These are phyloP conservation scores for Phytophthora agathidicida DNA, from an alignment of 352 stramenopile species.

Conservation along the genomic window DNA sequence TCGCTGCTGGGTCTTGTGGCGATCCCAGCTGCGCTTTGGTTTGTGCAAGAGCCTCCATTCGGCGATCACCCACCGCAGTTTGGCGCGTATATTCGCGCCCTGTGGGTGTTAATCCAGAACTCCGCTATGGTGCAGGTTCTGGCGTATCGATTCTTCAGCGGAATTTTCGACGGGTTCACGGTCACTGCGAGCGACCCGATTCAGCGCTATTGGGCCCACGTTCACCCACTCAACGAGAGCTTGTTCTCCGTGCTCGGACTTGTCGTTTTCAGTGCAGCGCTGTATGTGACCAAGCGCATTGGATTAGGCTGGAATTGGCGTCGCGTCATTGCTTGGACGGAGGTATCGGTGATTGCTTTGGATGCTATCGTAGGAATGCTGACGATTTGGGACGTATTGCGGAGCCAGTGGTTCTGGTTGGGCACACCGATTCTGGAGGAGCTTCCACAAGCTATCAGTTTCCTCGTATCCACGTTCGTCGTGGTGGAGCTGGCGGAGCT, in stretches of 20 bases:
- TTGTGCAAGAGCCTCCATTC: conserved; percentile 41
- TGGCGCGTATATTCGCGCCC: conserved; percentile 30
- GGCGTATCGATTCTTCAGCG: conserved; percentile 57
- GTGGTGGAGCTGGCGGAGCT: conserved; percentile 63
- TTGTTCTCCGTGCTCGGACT: conserved; percentile 36
- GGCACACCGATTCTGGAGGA: conserved; percentile 53
- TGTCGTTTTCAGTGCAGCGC: conserved; percentile 40
- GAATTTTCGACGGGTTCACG: conserved; percentile 46
- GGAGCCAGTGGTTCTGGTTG: conserved; percentile 72
- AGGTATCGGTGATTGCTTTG: conserved; percentile 41
- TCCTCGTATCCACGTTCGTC: conserved; percentile 62
- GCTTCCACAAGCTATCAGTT: conserved; percentile 52
- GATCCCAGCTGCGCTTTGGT: conserved; percentile 40
- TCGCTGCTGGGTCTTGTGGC: conserved; percentile 39
- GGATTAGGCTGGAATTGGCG: conserved; percentile 64
- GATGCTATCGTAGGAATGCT: conserved; percentile 46
- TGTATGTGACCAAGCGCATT: conserved; percentile 46
- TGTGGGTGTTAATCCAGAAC: conserved; percentile 53
- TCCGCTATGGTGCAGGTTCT: conserved; percentile 55
- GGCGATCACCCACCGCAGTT: conserved; percentile 19
- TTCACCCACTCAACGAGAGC: conserved; percentile 41
- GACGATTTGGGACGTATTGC: conserved; percentile 54
- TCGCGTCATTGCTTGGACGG: conserved; percentile 39
- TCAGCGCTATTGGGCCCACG: conserved; percentile 38
- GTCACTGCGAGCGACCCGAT: conserved; percentile 43